Conservation (phyloP, 1,139 yeast genomes). For the Saccharomycopsis hybrid region DNA sequence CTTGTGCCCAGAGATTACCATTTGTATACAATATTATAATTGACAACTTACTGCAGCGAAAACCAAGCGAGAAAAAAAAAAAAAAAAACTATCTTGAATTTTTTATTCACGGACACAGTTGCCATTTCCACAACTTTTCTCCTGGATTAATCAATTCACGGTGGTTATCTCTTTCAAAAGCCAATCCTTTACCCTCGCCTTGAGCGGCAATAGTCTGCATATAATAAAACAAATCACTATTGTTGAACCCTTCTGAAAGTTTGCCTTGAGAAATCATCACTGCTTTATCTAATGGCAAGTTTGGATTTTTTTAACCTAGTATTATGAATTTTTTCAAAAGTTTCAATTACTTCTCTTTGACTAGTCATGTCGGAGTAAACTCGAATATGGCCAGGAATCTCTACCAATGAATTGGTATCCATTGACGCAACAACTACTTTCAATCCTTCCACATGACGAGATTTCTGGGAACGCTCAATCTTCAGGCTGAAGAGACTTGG, state of each 20-base stretch:
- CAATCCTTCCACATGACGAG: conserved; percentile 41
- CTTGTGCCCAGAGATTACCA: too few species aligned
- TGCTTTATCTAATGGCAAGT: conserved; percentile 25
- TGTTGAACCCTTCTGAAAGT: conserved; percentile 33
- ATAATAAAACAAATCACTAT: too few species aligned
- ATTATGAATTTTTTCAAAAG: conserved; percentile 37
- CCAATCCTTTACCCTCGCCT: conserved; percentile 37
- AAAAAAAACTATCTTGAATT: too few species aligned
- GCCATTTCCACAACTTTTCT: conserved; percentile 50
- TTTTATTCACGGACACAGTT: too few species aligned
- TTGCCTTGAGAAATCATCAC: conserved; percentile 32
- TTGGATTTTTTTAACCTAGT: conserved; percentile 31
- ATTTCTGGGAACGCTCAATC: conserved; percentile 33
- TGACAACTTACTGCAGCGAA: too few species aligned
- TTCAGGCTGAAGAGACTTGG: conserved; percentile 38
- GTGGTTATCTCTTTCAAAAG: conserved; percentile 32
- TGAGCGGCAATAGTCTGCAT: conserved; percentile 30
- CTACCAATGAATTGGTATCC: too few species aligned
- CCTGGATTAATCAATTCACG: conserved; percentile 54
- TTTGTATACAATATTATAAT: too few species aligned
- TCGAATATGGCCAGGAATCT: conserved; percentile 42
- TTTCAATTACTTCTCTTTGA: conserved; percentile 34
- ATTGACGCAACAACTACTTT: conserved; percentile 41
- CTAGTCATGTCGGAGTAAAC: conserved; percentile 39
- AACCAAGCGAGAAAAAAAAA: too few species aligned